Percentiles rank a stretch among this genome's conserved stretches.
These are phyloP conservation scores for Pulveroboletus sp. DNA, from an alignment of 768 basidiomycete species.

Conservation along the genomic window DNA sequence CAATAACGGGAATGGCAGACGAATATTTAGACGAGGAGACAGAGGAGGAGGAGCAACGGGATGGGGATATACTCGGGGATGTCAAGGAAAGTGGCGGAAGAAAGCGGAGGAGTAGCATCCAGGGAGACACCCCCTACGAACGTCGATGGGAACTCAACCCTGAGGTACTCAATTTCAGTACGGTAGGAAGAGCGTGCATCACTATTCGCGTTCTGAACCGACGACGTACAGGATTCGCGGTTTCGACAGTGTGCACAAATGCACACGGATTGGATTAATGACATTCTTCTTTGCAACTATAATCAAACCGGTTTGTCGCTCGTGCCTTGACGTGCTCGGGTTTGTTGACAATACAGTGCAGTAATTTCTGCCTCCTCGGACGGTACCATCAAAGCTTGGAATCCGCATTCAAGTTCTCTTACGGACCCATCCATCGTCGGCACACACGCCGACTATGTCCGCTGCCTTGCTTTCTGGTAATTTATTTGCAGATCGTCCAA, in stretches of 20 bases:
- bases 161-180: constrained; percentile 42
- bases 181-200: constrained; percentile 36
- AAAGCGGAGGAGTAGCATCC: constrained; percentile 29
- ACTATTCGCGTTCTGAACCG: constrained; percentile 1
- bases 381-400: constrained; percentile 92
- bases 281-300: constrained; percentile 84
- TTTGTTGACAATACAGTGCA: constrained; percentile 22
- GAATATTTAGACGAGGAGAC: constrained; percentile 61
- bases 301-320: constrained; percentile 72
- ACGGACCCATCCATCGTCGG: constrained; percentile 67
- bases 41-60: constrained; percentile 62
- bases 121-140: constrained; percentile 52
- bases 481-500: constrained; percentile 1
- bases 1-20: constrained; percentile 81
- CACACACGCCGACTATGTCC: constrained; percentile 79
- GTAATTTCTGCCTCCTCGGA: constrained; percentile 95
- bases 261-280: constrained; percentile 96
- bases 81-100: constrained; percentile 42
- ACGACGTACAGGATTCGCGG: constrained; percentile 41
- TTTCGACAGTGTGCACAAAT: constrained; percentile 88
- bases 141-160: constrained; percentile 77
- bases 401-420: constrained; percentile 61
- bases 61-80: constrained; percentile 76
- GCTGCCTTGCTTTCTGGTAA: constrained; percentile 72
- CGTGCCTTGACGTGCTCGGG: neutral